Evolutionary conservation across 768 basidiomycete species (phyloP).

Genomic region (Panaeolus cyanescens): DNA sequence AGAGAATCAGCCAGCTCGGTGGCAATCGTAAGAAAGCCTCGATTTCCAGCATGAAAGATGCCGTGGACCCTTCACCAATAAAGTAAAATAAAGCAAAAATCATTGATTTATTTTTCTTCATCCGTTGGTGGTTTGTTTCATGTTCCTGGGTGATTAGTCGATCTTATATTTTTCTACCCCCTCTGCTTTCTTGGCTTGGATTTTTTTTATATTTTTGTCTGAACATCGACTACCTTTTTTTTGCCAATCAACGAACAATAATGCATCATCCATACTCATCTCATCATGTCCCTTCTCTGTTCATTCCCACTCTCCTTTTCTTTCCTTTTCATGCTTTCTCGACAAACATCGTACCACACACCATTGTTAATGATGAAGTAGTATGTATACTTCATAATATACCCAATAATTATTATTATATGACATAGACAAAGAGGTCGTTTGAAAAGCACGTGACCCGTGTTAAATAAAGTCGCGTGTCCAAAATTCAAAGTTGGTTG

Average conservation of each 20-base stretch:
- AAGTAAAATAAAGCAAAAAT: slow-evolving; percentile 11
- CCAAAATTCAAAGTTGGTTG: neutral
- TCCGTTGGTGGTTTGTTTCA: neutral
- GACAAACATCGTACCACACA: slow-evolving; percentile 5
- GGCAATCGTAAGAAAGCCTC: slow-evolving; percentile 56
- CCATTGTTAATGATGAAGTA: slow-evolving; percentile 14
- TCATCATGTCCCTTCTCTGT: no score
- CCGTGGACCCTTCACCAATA: slow-evolving; percentile 16
- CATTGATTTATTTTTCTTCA: neutral
- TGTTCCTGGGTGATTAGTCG: neutral
- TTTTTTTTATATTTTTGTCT: neutral
- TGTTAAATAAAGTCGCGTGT: neutral
- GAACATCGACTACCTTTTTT: neutral
- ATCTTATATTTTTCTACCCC: neutral
- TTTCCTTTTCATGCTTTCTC: neutral
- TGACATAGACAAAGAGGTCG: neutral
- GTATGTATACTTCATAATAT: slow-evolving; percentile 11
- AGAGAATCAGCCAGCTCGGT: slow-evolving; percentile 50
- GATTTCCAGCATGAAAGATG: slow-evolving; percentile 45
- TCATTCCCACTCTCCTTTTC: no score
- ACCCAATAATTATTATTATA: neutral
- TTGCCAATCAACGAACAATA: neutral
- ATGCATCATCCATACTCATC: slow-evolving; percentile 14
- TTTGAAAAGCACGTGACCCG: neutral
- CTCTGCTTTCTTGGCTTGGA: neutral